Conservation (phyloP, 2,329 filamentous ascomycete species). For the Penicillium hordei region DNA sequence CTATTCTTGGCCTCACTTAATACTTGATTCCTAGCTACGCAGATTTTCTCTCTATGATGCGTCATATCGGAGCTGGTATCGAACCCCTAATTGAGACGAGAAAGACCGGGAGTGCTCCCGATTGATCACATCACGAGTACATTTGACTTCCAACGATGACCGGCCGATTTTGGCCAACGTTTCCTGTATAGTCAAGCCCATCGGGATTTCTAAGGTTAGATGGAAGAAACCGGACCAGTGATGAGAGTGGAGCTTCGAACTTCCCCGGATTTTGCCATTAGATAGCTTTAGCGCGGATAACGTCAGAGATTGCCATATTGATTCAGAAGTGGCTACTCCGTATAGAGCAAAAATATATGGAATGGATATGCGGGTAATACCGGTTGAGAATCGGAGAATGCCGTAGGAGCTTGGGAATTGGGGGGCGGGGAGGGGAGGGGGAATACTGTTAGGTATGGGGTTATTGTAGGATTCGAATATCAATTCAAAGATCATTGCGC, state of each 20-base stretch:
- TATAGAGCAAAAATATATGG: not conserved
- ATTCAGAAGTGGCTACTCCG: not conserved
- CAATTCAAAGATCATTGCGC: not conserved
- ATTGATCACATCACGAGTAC: not conserved
- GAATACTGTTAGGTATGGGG: not conserved
- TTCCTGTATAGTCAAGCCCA: not conserved
- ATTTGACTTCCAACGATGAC: not conserved
- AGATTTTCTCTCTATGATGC: not conserved
- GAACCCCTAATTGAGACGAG: not conserved
- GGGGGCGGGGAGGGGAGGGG: not conserved
- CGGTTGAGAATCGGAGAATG: not conserved
- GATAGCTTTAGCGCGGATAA: not conserved
- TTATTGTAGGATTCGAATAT: not conserved
- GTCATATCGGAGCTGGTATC: not conserved
- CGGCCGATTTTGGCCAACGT: not conserved
- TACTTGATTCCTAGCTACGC: not conserved
- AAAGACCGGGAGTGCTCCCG: not conserved
- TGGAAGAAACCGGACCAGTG: slow-evolving; percentile 5
- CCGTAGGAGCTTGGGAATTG: not conserved
- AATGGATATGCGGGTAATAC: slow-evolving; percentile 5
- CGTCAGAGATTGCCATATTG: not conserved
- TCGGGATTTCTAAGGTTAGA: not conserved
- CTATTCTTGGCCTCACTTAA: not conserved
- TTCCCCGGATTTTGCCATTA: slow-evolving; percentile 6
- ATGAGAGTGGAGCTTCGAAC: slow-evolving; percentile 3